Percentiles rank a stretch among this genome's conserved stretches.
Evolutionary conservation across 495 filamentous ascomycete genomes (phyloP).

Genomic region (Penicillium crystallinum): DNA sequence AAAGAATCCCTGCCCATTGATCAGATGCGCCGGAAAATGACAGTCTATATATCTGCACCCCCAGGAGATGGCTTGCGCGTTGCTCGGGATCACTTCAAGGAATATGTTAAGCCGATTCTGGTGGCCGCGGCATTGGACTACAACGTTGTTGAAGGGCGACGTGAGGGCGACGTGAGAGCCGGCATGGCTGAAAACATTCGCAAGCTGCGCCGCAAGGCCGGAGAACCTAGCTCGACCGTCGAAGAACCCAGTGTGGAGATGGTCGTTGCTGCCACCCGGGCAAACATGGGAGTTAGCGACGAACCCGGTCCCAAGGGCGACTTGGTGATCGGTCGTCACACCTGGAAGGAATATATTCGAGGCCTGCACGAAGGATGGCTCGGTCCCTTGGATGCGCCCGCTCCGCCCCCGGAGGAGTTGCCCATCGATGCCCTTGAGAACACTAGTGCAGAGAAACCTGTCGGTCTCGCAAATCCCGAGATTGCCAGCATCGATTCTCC

Average conservation of each 20-base stretch:
- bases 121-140: constrained; percentile 89
- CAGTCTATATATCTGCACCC: constrained; percentile 78
- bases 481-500: constrained; percentile 1
- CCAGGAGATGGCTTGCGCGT: constrained; percentile 76
- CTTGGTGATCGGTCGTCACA: constrained; percentile 82
- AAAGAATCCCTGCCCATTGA: constrained; percentile 66
- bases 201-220: constrained; percentile 52
- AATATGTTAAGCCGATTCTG: constrained; percentile 91
- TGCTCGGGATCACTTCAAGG: constrained; percentile 88
- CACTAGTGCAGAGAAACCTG: constrained; percentile 20
- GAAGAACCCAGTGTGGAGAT: constrained; percentile 46
- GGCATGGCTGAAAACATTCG: constrained; percentile 78
- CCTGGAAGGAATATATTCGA: constrained; percentile 96
- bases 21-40: constrained; percentile 76
- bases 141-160: constrained; percentile 85
- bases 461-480: neutral
- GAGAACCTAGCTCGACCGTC: constrained; percentile 43
- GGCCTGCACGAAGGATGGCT: constrained; percentile 96
- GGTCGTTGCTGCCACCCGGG: constrained; percentile 50
- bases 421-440: constrained; percentile 27
- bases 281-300: constrained; percentile 56
- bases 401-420: constrained; percentile 18
- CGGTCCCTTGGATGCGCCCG: constrained; percentile 63
- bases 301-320: constrained; percentile 74
- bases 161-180: constrained; percentile 81